A percentile compares a stretch with the other conserved stretches of the same genome.
These are phyloP conservation scores for Backusella mclennaniae DNA, from an alignment of 192 early-diverging fungal species.

Conservation along the genomic window DNA sequence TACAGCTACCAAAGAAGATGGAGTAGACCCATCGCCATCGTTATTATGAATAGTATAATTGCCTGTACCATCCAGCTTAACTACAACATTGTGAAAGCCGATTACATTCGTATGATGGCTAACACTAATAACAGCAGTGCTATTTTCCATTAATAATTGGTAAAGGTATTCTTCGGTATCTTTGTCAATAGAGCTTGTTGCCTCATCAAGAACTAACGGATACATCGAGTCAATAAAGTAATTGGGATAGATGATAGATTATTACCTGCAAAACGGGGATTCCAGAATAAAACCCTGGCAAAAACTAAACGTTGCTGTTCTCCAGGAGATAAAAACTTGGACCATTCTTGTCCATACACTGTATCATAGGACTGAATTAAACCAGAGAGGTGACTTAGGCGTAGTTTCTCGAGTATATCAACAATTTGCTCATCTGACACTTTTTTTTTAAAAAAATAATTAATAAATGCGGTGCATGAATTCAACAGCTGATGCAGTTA, in stretches of 20 bases:
- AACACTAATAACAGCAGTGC: constrained; percentile 89
- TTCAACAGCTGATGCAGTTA: background rate
- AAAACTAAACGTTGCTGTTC: constrained; percentile 74
- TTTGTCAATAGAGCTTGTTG: constrained; percentile 65
- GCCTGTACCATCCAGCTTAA: constrained; percentile 43
- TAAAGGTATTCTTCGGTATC: constrained; percentile 55
- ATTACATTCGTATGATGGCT: constrained; percentile 68
- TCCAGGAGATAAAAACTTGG: constrained; percentile 70
- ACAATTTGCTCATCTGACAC: constrained; percentile 48
- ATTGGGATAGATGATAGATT: background rate
- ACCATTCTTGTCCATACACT: constrained; percentile 55
- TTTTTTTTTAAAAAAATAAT: constrained; percentile 9
- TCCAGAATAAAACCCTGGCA: constrained; percentile 65
- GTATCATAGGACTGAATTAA: constrained; percentile 43
- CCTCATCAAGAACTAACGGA: constrained; percentile 60
- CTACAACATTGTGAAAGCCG: constrained; percentile 44
- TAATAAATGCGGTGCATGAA: background rate
- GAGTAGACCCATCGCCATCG: background rate
- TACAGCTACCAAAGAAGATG: constrained; percentile 1
- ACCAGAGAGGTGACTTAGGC: constrained; percentile 39
- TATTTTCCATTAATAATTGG: constrained; percentile 52
- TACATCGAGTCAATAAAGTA: constrained; percentile 22
- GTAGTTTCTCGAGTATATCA: constrained; percentile 31
- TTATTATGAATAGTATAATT: constrained; percentile 20
- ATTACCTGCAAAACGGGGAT: constrained; percentile 72